Percentiles rank a stretch among this genome's conserved stretches.
phyloP scores from a whole-genome alignment of 1,139 yeast genomes.

The Yamadazyma buinensis region DNA sequence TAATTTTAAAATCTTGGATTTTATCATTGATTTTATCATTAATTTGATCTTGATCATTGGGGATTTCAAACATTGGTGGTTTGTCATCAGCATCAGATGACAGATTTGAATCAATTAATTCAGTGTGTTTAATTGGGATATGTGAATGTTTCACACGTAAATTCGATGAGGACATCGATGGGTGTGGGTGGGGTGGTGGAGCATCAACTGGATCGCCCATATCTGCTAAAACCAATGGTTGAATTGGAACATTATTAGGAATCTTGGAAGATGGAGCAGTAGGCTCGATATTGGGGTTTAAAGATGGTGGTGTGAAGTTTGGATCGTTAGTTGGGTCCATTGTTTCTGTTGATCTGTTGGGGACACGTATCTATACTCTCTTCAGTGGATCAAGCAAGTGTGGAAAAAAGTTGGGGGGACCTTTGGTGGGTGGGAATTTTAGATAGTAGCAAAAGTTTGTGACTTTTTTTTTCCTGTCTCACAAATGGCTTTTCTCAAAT shows the following conservation, averaged over 20 bases:
- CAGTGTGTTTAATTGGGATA: conserved; percentile 42
- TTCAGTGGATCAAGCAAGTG: too few species aligned
- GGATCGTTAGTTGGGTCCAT: conserved; percentile 87
- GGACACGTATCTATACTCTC: too few species aligned
- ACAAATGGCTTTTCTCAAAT: too few species aligned
- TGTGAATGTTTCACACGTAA: conserved; percentile 25
- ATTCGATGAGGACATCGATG: conserved; percentile 8
- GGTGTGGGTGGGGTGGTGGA: conserved; percentile 56
- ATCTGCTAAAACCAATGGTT: conserved; percentile 74
- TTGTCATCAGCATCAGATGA: conserved; percentile 26
- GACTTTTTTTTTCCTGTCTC: too few species aligned
- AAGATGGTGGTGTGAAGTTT: conserved; percentile 69
- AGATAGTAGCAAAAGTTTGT: too few species aligned
- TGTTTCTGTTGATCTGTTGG: too few species aligned
- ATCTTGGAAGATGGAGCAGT: conserved; percentile 71
- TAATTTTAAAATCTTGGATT: too few species aligned
- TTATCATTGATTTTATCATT: too few species aligned
- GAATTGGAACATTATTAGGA: conserved; percentile 72
- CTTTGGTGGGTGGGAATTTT: too few species aligned
- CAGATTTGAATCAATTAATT: conserved; percentile 26
- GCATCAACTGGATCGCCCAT: conserved; percentile 68
- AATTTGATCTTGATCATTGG: background rate
- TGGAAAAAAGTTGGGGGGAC: too few species aligned
- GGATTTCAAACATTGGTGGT: background rate
- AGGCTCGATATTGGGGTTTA: conserved; percentile 57